A percentile compares a stretch with the other conserved stretches of the same genome.
These are phyloP conservation scores for Ochetophila trinervis DNA, from an alignment of 306 rosid genomes.

Conservation along the genomic window DNA sequence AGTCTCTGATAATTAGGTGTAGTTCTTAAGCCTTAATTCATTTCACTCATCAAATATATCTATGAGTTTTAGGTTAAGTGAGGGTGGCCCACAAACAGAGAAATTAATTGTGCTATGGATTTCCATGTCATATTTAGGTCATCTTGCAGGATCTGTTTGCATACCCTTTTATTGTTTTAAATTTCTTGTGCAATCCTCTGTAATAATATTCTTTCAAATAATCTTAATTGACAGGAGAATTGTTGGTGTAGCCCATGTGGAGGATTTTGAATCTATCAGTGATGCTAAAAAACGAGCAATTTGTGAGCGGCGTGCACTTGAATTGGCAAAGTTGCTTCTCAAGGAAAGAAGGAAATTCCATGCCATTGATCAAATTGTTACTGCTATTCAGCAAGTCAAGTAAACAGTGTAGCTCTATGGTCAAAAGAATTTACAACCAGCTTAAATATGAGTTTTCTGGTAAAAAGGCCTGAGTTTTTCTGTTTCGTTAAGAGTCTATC, in stretches of 20 bases:
- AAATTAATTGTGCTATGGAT: not conserved
- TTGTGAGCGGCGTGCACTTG: conserved; percentile 66
- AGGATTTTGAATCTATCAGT: conserved; percentile 73
- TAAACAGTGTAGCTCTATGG: conserved; percentile 2
- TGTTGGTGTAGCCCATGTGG: conserved; percentile 88
- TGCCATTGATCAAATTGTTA: conserved; percentile 48
- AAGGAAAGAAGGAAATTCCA: conserved; percentile 64
- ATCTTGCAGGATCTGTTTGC: not conserved
- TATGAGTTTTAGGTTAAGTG: not conserved
- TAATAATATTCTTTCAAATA: not conserved
- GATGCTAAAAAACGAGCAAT: conserved; percentile 66
- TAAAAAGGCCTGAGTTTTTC: too few relatives aligned
- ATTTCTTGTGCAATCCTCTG: not conserved
- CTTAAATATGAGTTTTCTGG: too few relatives aligned
- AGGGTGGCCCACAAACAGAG: not conserved
- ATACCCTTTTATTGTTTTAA: not conserved
- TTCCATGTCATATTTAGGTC: not conserved
- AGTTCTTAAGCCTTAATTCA: too few relatives aligned
- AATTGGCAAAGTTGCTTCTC: conserved; percentile 70
- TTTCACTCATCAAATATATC: not conserved
- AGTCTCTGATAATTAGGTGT: too few relatives aligned
- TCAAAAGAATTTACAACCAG: not conserved
- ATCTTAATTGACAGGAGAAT: conserved; percentile 55
- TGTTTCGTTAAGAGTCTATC: too few relatives aligned
- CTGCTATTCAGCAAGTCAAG: conserved; percentile 47